Conservation (phyloP, 2,329 filamentous ascomycete genomes). For the Ceratocystiopsis minuta region DNA sequence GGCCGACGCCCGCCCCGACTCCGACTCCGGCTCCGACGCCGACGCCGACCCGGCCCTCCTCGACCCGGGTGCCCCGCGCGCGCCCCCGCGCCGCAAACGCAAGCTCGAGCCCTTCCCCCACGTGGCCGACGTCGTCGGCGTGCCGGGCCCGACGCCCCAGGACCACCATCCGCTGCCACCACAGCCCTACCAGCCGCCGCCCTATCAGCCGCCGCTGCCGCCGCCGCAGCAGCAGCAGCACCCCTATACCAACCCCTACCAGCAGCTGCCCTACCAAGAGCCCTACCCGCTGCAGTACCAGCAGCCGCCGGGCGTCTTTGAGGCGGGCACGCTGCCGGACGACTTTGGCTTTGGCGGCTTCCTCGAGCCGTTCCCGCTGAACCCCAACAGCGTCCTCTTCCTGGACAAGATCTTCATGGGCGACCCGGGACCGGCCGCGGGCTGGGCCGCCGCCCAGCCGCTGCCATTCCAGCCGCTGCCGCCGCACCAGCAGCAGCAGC, state of each 20-base stretch:
- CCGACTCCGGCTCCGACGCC: neutral
- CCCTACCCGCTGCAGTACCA: no score
- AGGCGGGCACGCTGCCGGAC: no score
- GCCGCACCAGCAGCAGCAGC: slow-evolving; percentile 1
- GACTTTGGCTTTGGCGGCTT: neutral
- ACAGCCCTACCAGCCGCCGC: neutral
- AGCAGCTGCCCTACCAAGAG: no score
- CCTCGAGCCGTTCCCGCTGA: slow-evolving; percentile 8
- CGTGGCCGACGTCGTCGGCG: no score
- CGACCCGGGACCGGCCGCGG: neutral
- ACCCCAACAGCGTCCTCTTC: slow-evolving; percentile 11
- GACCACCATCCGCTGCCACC: neutral
- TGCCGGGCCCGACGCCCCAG: no score
- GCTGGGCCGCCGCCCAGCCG: neutral
- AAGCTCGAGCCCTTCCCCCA: no score
- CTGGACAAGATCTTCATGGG: slow-evolving; percentile 12
- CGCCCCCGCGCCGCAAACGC: no score
- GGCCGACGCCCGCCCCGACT: neutral
- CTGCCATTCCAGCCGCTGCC: neutral
- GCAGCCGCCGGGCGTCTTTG: no score
- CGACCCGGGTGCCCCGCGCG: no score
- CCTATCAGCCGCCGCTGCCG: no score
- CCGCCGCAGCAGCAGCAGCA: neutral
- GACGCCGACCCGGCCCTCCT: neutral
- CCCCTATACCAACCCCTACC: neutral